phyloP scores from a whole-genome alignment of 2,329 filamentous ascomycete species.

The Pseudogymnoascus sp. region DNA sequence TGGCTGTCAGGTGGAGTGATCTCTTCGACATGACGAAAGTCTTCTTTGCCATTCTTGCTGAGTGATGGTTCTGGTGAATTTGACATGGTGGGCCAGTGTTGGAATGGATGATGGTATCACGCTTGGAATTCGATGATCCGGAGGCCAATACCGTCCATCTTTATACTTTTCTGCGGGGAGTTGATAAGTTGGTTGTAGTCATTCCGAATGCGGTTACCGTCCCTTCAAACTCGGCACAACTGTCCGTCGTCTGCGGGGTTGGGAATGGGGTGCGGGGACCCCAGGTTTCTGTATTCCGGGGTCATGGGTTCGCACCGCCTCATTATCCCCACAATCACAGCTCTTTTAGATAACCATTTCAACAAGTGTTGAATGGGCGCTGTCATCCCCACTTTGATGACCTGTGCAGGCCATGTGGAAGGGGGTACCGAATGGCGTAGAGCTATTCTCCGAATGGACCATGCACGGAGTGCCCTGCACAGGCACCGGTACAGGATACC shows the following conservation, averaged over 20 bases:
- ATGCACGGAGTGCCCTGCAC: background rate
- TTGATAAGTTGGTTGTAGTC: background rate
- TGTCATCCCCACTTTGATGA: background rate
- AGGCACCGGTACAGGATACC: background rate
- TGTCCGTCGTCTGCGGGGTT: background rate
- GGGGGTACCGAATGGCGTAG: background rate
- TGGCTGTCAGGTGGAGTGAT: slow-evolving; percentile 3
- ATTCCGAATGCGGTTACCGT: background rate
- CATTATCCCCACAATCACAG: background rate
- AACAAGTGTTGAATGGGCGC: background rate
- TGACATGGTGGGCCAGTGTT: slow-evolving; percentile 11
- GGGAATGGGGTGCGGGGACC: background rate
- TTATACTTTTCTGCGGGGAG: background rate
- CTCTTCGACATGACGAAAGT: background rate
- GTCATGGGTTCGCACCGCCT: background rate
- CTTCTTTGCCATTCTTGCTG: slow-evolving; percentile 13
- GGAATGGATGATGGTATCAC: background rate
- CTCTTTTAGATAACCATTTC: background rate
- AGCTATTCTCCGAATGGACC: background rate
- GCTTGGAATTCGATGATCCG: background rate
- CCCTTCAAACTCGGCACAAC: background rate
- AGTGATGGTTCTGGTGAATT: slow-evolving; percentile 13
- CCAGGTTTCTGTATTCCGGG: background rate
- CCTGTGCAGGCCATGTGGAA: background rate
- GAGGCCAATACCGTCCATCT: background rate